Conservation (phyloP, 164 flowering plant species). For the Brasenia schreberi region DNA sequence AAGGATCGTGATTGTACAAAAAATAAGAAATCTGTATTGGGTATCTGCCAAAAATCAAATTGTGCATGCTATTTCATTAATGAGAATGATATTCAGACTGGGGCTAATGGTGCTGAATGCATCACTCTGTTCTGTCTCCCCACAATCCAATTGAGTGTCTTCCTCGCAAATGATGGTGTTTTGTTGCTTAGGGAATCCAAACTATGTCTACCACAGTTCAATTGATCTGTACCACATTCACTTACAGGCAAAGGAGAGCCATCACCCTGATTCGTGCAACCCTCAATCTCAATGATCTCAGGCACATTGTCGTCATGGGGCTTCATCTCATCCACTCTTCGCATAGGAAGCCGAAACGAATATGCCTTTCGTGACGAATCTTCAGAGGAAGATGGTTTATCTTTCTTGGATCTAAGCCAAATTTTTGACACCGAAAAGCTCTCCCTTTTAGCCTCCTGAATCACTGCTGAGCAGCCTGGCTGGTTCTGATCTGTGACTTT, state of each 20-base stretch:
- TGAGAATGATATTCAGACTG: constrained; percentile 12
- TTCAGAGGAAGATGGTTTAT: constrained; percentile 30
- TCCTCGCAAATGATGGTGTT: constrained; percentile 43
- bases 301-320: constrained; percentile 22
- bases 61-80: too few species aligned
- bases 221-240: constrained; percentile 21
- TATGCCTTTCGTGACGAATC: constrained; percentile 49
- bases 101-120: constrained; percentile 40
- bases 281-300: constrained; percentile 27
- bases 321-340: constrained; percentile 17
- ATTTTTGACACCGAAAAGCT: constrained; percentile 73
- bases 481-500: constrained; percentile 23
- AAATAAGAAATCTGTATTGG: not conserved
- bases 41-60: not conserved
- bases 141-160: constrained; percentile 52
- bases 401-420: constrained; percentile 60
- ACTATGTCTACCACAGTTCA: constrained; percentile 28
- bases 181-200: constrained; percentile 30
- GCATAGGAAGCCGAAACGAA: constrained; percentile 46
- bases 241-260: not conserved
- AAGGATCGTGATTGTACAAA: not conserved
- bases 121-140: constrained; percentile 68
- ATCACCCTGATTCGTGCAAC: constrained; percentile 16
- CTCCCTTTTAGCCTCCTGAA: constrained; percentile 34
- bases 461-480: not conserved